phyloP scores from a whole-genome alignment of 345 rosid genomes.

The Zanthoxylum bungeanum region DNA sequence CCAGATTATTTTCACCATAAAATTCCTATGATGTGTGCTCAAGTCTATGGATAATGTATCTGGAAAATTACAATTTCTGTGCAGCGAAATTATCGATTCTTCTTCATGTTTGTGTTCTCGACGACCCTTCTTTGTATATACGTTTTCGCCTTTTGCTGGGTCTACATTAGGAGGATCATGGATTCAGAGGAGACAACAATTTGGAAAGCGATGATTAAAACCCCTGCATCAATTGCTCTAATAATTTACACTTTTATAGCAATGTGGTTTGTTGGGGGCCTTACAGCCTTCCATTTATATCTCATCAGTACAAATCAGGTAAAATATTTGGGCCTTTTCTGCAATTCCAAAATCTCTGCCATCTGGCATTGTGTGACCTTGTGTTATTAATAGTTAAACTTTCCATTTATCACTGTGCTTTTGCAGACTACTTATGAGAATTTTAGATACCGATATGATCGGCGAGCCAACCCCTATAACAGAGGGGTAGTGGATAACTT shows the following conservation, averaged over 20 bases:
- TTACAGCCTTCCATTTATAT: slow-evolving; percentile 83
- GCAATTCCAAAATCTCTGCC: not conserved
- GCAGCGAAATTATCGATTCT: slow-evolving; percentile 98
- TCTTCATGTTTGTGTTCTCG: slow-evolving; percentile 91
- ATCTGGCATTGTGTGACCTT: not conserved
- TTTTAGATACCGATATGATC: slow-evolving; percentile 86
- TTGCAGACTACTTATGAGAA: slow-evolving; percentile 95
- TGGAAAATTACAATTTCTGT: slow-evolving; percentile 18
- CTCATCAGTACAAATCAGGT: slow-evolving; percentile 98
- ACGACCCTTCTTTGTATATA: slow-evolving; percentile 84
- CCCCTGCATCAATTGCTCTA: slow-evolving; percentile 84
- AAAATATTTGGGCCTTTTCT: not conserved
- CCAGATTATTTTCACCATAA: not conserved
- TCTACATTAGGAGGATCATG: slow-evolving; percentile 77
- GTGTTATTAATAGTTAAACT: not conserved
- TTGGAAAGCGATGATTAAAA: slow-evolving; percentile 66
- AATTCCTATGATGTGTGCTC: not conserved
- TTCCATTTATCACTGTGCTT: slow-evolving; percentile 1
- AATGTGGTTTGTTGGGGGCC: slow-evolving; percentile 99
- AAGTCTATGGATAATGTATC: not conserved
- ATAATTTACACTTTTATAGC: slow-evolving; percentile 84
- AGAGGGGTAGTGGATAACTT: slow-evolving; percentile 72
- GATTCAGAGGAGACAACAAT: slow-evolving; percentile 53
- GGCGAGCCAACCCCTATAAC: slow-evolving; percentile 75
- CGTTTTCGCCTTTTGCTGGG: slow-evolving; percentile 95